Evolutionary conservation across 345 rosid species (phyloP).

Genomic region (Heritiera fomes): DNA sequence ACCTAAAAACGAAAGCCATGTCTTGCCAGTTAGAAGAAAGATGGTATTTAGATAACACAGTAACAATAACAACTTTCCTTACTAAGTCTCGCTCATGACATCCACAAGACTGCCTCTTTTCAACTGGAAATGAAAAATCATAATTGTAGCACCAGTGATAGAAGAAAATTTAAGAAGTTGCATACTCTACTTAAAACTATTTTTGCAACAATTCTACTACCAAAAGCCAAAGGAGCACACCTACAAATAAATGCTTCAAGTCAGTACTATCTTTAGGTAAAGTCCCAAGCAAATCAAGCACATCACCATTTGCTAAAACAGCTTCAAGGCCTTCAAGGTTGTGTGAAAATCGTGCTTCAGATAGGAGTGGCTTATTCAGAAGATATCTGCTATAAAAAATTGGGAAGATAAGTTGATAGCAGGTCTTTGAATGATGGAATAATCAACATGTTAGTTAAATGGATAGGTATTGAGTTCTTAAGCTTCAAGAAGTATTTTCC

Average conservation of each 20-base stretch:
- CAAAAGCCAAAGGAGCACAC: constrained; percentile 35
- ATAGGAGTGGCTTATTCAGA: background rate
- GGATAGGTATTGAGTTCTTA: background rate
- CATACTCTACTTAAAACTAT: constrained; percentile 4
- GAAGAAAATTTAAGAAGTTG: constrained; percentile 17
- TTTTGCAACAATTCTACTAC: background rate
- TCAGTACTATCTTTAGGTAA: constrained; percentile 94
- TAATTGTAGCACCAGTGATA: constrained; percentile 85
- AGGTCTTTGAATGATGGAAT: background rate
- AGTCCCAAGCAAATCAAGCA: constrained; percentile 92
- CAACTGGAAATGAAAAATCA: constrained; percentile 90
- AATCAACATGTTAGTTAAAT: background rate
- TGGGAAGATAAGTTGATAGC: background rate
- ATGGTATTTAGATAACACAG: background rate
- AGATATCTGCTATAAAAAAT: background rate
- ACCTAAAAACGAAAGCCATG: background rate
- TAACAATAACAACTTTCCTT: constrained; percentile 19
- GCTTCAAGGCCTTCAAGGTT: constrained; percentile 70
- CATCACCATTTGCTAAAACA: constrained; percentile 86
- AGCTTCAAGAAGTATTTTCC: constrained; percentile 2
- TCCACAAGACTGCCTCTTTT: constrained; percentile 79
- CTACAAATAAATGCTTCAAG: constrained; percentile 93
- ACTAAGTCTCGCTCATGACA: constrained; percentile 84
- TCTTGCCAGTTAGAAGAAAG: background rate
- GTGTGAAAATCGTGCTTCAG: background rate